phyloP scores from a whole-genome alignment of 208 protist species.

The Crithidia fasciculata region DNA sequence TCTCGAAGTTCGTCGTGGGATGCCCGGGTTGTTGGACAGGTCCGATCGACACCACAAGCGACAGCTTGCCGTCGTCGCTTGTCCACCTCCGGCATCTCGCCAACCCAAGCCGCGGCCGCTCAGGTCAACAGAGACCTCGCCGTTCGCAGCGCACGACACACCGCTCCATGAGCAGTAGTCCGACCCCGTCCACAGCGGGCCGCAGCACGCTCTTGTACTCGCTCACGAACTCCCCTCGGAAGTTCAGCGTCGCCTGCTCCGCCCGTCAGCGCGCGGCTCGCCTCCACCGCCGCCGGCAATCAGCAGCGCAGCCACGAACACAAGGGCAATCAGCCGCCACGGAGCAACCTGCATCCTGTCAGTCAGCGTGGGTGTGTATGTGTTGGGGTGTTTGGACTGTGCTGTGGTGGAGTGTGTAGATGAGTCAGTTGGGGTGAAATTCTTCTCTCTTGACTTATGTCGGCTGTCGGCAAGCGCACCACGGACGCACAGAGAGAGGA shows the following conservation, averaged over 20 bases:
- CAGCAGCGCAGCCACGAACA: constrained; percentile 15
- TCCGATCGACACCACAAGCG: background rate
- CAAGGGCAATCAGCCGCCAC: constrained; percentile 2
- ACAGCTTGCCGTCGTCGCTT: background rate
- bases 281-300: constrained; percentile 12
- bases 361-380: background rate
- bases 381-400: background rate
- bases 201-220: constrained; percentile 18
- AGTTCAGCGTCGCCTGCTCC: constrained; percentile 29
- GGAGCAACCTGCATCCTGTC: constrained; percentile 5
- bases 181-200: constrained; percentile 20
- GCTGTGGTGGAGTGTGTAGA: background rate
- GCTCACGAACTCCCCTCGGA: constrained; percentile 24
- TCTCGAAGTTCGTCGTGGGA: too few relatives aligned
- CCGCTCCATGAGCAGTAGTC: constrained; percentile 32
- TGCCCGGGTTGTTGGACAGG: too few relatives aligned
- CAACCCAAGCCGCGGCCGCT: constrained; percentile 17
- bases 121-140: constrained; percentile 26
- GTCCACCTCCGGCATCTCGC: constrained; percentile 20
- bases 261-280: background rate
- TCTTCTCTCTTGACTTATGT: background rate
- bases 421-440: background rate
- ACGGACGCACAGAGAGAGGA: background rate
- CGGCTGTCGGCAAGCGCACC: background rate
- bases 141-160: constrained; percentile 32